Percentiles rank a stretch among this genome's conserved stretches.
phyloP scores from a whole-genome alignment of 768 basidiomycete species.

The Scleroderma citrinum region DNA sequence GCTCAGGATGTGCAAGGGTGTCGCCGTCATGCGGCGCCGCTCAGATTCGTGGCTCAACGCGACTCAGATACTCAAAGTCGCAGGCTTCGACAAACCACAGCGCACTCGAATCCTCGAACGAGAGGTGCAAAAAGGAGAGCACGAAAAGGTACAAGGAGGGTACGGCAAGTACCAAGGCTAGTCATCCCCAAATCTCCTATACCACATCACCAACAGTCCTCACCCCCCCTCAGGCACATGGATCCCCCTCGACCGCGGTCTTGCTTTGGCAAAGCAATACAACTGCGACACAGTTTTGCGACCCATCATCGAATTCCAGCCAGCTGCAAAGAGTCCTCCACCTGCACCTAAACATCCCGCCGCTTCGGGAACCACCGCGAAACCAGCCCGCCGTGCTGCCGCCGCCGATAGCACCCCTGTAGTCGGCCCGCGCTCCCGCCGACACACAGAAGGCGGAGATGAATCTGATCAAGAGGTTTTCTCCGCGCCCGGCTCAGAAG shows the following conservation, averaged over 20 bases:
- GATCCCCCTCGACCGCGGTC: constrained; percentile 92
- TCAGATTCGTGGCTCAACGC: constrained; percentile 98
- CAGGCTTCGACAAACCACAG: constrained; percentile 98
- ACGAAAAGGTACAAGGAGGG: constrained; percentile 98
- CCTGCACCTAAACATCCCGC: constrained; percentile 95
- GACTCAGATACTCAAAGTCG: constrained; percentile 98
- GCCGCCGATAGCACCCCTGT: neutral
- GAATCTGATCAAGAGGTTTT: constrained; percentile 58
- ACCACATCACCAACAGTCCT: neutral
- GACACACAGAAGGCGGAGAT: constrained; percentile 43
- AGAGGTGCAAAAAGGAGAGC: constrained; percentile 97
- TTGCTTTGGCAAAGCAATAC: constrained; percentile 85
- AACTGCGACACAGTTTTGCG: constrained; percentile 82
- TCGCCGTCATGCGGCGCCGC: constrained; percentile 96
- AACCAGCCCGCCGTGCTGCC: constrained; percentile 23
- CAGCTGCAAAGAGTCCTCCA: constrained; percentile 86
- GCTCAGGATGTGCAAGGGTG: constrained; percentile 86
- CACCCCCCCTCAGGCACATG: constrained; percentile 71
- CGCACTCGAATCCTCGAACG: constrained; percentile 94
- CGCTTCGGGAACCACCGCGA: constrained; percentile 46
- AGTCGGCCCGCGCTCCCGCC: constrained; percentile 55
- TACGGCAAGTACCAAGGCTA: constrained; percentile 99
- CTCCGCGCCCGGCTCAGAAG: constrained; percentile 74
- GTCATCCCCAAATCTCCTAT: constrained; percentile 16
- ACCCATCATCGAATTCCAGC: constrained; percentile 92